These are phyloP conservation scores for Punica granatum DNA, from an alignment of 345 rosid genomes.

Conservation along the genomic window DNA sequence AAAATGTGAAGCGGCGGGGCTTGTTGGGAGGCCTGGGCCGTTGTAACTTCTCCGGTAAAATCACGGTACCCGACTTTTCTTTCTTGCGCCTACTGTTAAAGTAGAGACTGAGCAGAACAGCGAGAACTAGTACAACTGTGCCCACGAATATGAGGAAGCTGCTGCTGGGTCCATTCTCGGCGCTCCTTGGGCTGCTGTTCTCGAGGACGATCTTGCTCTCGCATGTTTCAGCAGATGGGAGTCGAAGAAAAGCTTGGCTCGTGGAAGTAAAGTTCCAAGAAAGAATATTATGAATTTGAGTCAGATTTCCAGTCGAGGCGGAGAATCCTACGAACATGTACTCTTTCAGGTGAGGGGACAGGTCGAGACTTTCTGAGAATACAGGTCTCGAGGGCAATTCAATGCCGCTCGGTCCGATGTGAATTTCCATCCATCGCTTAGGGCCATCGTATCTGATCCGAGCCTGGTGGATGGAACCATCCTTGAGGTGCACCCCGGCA, in stretches of 20 bases:
- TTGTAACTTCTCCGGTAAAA: constrained; percentile 19
- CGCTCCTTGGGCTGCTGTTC: not conserved
- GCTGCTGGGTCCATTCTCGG: constrained; percentile 17
- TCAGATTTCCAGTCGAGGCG: constrained; percentile 40
- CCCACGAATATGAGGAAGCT: constrained; percentile 31
- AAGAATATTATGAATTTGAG: constrained; percentile 33
- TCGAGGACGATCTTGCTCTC: constrained; percentile 20
- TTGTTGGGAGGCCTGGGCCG: constrained; percentile 44
- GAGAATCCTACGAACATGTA: constrained; percentile 56
- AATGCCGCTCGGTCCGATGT: constrained; percentile 20
- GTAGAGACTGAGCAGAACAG: constrained; percentile 22
- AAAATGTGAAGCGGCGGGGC: constrained; percentile 28
- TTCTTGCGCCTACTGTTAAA: constrained; percentile 18
- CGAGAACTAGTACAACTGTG: constrained; percentile 25
- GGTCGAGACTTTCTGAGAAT: constrained; percentile 36
- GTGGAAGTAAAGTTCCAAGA: constrained; percentile 42
- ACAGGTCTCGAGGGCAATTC: constrained; percentile 18
- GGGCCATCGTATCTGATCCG: constrained; percentile 33
- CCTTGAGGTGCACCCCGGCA: constrained; percentile 28
- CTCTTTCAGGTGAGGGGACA: constrained; percentile 39
- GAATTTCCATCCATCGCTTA: constrained; percentile 30
- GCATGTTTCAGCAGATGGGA: constrained; percentile 34
- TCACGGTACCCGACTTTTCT: constrained; percentile 8
- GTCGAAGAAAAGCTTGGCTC: constrained; percentile 37
- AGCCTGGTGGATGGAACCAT: constrained; percentile 38